Conservation (phyloP, 108 stramenopile genomes). For the Fistulifera pelliculosa region DNA sequence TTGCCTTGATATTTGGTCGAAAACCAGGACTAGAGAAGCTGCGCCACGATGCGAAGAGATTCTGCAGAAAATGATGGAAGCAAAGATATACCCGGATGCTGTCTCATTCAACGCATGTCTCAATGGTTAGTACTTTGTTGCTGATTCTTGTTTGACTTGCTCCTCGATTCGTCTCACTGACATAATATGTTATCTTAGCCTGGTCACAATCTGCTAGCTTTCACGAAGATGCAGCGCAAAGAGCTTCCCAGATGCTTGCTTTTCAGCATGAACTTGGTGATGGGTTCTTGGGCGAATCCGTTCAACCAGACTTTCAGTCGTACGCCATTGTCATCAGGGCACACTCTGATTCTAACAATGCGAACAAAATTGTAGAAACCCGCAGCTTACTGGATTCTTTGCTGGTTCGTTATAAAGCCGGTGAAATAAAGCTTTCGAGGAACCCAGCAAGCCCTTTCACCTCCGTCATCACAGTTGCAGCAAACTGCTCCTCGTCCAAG, state of each 20-base stretch:
- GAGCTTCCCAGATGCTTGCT: background rate
- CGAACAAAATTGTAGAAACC: conserved; percentile 17
- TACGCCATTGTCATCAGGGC: conserved; percentile 35
- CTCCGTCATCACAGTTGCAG: conserved; percentile 29
- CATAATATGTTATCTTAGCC: background rate
- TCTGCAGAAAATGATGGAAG: conserved; percentile 20
- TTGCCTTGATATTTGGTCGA: conserved; percentile 32
- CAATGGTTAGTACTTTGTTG: conserved; percentile 22
- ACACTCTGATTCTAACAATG: conserved; percentile 18
- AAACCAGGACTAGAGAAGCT: conserved; percentile 10
- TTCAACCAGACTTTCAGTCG: conserved; percentile 18
- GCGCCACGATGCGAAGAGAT: conserved; percentile 26
- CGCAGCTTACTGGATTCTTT: conserved; percentile 20
- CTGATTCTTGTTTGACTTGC: no score
- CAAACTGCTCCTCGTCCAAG: background rate
- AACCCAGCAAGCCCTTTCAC: conserved; percentile 28
- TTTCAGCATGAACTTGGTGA: background rate
- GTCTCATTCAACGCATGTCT: conserved; percentile 37
- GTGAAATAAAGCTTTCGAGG: conserved; percentile 2
- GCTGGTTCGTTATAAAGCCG: background rate
- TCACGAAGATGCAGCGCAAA: conserved; percentile 1
- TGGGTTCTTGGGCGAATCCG: background rate
- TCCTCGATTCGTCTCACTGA: conserved; percentile 18
- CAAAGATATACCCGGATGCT: background rate
- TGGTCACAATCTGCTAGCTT: background rate